Evolutionary conservation across 768 basidiomycete genomes (phyloP).

Genomic region (Erythrobasidium yunnanense): DNA sequence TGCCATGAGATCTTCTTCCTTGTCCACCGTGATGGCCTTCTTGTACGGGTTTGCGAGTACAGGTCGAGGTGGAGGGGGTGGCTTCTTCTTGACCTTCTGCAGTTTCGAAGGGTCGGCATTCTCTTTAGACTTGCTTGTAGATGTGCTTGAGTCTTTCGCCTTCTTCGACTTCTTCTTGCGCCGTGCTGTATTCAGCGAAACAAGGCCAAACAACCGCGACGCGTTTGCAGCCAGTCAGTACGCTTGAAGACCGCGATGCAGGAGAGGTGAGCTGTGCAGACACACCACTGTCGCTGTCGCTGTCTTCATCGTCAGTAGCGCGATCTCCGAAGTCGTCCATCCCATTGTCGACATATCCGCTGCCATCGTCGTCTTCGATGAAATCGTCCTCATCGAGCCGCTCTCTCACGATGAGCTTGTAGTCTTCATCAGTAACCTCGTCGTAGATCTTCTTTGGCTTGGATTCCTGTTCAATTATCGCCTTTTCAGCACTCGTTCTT

Average conservation of each 20-base stretch:
- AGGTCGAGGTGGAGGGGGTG: constrained; percentile 9
- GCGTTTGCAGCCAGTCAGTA: not conserved
- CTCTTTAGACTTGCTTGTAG: constrained; percentile 32
- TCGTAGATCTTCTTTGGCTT: constrained; percentile 67
- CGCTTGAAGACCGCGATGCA: too few species aligned
- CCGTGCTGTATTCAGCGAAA: not conserved
- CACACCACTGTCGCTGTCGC: constrained; percentile 50
- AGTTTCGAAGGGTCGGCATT: constrained; percentile 11
- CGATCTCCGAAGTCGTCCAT: constrained; percentile 70
- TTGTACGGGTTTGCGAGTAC: constrained; percentile 28
- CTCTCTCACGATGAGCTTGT: constrained; percentile 68
- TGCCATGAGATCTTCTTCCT: constrained; percentile 84
- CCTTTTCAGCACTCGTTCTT: not conserved
- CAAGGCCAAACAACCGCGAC: not conserved
- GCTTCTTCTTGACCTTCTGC: constrained; percentile 25
- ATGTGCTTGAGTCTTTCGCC: constrained; percentile 41
- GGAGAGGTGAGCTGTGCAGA: too few species aligned
- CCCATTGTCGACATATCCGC: constrained; percentile 89
- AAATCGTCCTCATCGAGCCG: constrained; percentile 83
- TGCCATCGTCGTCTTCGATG: constrained; percentile 82
- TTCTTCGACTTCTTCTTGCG: constrained; percentile 42
- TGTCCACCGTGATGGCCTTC: constrained; percentile 49
- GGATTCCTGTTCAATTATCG: not conserved
- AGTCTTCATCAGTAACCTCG: constrained; percentile 74
- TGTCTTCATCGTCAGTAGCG: constrained; percentile 43